Evolutionary conservation across 2,329 filamentous ascomycete species (phyloP).

Genomic region (Macroventuria anomochaeta): DNA sequence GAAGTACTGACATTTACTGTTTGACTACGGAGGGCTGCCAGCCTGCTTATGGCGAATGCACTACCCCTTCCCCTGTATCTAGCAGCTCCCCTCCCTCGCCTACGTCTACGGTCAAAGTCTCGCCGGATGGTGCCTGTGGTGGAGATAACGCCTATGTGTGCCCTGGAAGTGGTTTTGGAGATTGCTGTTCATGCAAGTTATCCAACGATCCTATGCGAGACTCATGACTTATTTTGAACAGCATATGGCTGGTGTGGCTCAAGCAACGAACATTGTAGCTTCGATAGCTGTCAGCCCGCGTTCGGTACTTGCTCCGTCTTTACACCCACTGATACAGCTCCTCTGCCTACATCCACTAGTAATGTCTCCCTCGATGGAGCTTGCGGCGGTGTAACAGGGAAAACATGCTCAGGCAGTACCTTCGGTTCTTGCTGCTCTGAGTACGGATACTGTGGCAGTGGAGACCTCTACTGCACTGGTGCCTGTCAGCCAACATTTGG

Average conservation of each 20-base stretch:
- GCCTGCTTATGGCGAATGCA: slow-evolving; percentile 33
- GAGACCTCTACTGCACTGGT: slow-evolving; percentile 4
- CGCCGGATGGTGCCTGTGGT: slow-evolving; percentile 22
- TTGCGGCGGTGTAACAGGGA: slow-evolving; percentile 13
- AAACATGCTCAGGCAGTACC: slow-evolving; percentile 15
- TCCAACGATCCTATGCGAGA: background rate
- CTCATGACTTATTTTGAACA: background rate
- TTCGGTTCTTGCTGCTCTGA: slow-evolving; percentile 16
- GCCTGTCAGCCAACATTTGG: slow-evolving; percentile 35
- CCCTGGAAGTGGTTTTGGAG: slow-evolving; percentile 20
- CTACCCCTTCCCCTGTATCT: slow-evolving; percentile 2
- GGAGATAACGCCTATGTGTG: slow-evolving; percentile 22
- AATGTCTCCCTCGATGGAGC: slow-evolving; percentile 12
- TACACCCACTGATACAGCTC: slow-evolving; percentile 19
- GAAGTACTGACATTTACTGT: slow-evolving; percentile 33
- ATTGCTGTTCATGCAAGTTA: slow-evolving; percentile 26
- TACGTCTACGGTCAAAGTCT: slow-evolving; percentile 13
- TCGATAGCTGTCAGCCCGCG: slow-evolving; percentile 19
- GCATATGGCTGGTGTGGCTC: slow-evolving; percentile 25
- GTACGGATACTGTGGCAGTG: slow-evolving; percentile 4
- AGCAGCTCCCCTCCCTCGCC: slow-evolving; percentile 10
- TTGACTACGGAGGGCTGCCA: slow-evolving; percentile 33
- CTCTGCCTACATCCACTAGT: slow-evolving; percentile 17
- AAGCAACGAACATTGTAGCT: slow-evolving; percentile 3
- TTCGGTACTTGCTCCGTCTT: slow-evolving; percentile 17